Percentiles rank a stretch among this genome's conserved stretches.
These are phyloP conservation scores for Zopfochytrium polystomum DNA, from an alignment of 371 early-diverging fungal genomes.

Conservation along the genomic window DNA sequence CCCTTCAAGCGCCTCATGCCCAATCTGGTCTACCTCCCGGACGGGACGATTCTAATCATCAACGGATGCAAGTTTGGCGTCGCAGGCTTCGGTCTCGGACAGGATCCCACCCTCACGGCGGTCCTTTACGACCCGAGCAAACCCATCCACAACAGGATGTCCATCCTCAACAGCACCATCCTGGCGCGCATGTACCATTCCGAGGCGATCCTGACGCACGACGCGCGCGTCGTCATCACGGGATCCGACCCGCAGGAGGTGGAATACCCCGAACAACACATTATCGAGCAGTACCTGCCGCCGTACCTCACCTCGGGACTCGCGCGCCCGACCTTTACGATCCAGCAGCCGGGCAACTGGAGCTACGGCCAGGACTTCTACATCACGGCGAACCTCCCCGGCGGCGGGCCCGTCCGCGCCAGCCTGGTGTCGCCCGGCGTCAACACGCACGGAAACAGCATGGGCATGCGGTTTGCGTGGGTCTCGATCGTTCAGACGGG, in stretches of 20 bases:
- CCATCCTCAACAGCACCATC: too few relatives aligned
- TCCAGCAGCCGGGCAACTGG: neutral
- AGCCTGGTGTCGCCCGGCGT: conserved; percentile 17
- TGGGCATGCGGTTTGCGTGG: conserved; percentile 12
- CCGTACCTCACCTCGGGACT: neutral
- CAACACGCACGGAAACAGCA: conserved; percentile 8
- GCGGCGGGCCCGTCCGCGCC: conserved; percentile 38
- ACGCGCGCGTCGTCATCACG: conserved; percentile 47
- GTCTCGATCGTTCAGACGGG: neutral
- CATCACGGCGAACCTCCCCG: neutral
- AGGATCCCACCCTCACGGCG: conserved; percentile 58
- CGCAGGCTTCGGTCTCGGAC: conserved; percentile 47
- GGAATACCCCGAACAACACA: conserved; percentile 19
- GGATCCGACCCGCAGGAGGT: conserved; percentile 47
- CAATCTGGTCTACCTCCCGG: conserved; percentile 57
- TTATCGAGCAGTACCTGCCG: neutral
- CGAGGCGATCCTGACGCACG: conserved; percentile 44
- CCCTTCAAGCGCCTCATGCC: conserved; percentile 59
- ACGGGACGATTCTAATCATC: conserved; percentile 58
- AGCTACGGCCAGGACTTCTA: neutral
- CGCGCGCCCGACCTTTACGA: neutral
- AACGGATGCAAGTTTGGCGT: conserved; percentile 61
- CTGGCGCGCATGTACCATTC: conserved; percentile 72
- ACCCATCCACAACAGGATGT: conserved; percentile 27
- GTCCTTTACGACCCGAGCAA: conserved; percentile 56